These are phyloP conservation scores for Sphaerulina populicola DNA, from an alignment of 2,329 filamentous ascomycete species.

Conservation along the genomic window DNA sequence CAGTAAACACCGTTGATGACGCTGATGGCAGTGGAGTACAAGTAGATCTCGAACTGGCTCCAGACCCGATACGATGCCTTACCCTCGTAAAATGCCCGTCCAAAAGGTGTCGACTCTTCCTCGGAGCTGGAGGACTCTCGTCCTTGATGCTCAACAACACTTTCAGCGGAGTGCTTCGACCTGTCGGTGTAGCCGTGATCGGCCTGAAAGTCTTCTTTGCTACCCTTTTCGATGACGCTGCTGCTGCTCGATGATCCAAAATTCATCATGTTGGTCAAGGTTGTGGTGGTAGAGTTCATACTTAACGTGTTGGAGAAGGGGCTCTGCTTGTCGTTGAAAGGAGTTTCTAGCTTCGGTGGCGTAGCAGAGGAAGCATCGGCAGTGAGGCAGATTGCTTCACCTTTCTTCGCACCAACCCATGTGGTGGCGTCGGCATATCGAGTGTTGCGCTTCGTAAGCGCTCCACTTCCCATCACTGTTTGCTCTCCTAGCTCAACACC, in stretches of 20 bases:
- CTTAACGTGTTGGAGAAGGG: conserved; percentile 14
- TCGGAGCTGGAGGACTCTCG: conserved; percentile 3
- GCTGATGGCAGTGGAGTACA: conserved; percentile 43
- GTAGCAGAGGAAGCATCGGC: conserved; percentile 9
- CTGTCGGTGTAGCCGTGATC: conserved; percentile 6
- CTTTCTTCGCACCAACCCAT: conserved; percentile 47
- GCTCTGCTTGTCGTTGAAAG: conserved; percentile 14
- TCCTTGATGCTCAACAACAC: neutral
- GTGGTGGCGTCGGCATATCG: conserved; percentile 41
- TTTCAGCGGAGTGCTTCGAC: neutral
- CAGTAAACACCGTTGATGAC: conserved; percentile 45
- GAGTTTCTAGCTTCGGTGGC: neutral
- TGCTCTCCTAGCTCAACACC: conserved; percentile 44
- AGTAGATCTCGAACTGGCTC: conserved; percentile 42
- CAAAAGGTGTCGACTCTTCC: conserved; percentile 40
- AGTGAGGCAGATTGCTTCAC: conserved; percentile 44
- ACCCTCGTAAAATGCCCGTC: conserved; percentile 48
- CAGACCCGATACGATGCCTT: conserved; percentile 46
- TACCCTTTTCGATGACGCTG: conserved; percentile 7
- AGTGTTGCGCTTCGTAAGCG: conserved; percentile 42
- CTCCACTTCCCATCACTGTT: conserved; percentile 48
- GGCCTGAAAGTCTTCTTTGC: conserved; percentile 4
- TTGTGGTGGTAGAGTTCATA: conserved; percentile 27
- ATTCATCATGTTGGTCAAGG: conserved; percentile 18
- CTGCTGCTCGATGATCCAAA: conserved; percentile 19